Percentiles rank a stretch among this genome's conserved stretches.
phyloP scores from a whole-genome alignment of 139 green algal genomes.

The Pleodorina starrii region DNA sequence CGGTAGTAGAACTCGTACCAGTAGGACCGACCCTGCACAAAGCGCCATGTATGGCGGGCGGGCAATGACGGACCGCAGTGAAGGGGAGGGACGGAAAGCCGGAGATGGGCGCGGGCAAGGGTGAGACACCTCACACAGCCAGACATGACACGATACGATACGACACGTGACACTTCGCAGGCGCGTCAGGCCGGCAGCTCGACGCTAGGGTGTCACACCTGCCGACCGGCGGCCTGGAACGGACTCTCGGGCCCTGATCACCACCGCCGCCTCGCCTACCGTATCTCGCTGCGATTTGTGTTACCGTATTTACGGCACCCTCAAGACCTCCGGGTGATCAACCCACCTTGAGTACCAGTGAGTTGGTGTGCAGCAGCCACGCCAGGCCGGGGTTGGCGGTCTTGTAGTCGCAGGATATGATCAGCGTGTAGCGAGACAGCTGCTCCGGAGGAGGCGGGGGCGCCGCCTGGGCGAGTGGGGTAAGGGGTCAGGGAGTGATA shows the following conservation, averaged over 20 bases:
- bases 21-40: constrained; percentile 8
- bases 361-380: constrained; percentile 40
- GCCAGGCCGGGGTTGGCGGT: constrained; percentile 39
- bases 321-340: background rate
- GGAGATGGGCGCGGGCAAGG: background rate
- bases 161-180: background rate
- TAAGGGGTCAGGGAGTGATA: too few species aligned
- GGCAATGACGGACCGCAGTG: background rate
- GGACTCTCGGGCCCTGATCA: background rate
- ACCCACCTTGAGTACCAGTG: constrained; percentile 33
- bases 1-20: constrained; percentile 47
- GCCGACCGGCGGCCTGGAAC: background rate
- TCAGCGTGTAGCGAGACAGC: background rate
- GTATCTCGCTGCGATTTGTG: too few species aligned
- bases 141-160: background rate
- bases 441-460: background rate
- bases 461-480: background rate
- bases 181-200: background rate
- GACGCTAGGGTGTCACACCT: background rate
- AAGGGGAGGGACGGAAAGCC: background rate
- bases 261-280: background rate
- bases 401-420: constrained; percentile 16
- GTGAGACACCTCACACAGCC: background rate
- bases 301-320: background rate
- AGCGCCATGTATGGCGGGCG: background rate